Percentiles rank a stretch among this genome's conserved stretches.
Evolutionary conservation across 2,329 filamentous ascomycete genomes (phyloP).

Genomic region (Trichoderma hamatum): DNA sequence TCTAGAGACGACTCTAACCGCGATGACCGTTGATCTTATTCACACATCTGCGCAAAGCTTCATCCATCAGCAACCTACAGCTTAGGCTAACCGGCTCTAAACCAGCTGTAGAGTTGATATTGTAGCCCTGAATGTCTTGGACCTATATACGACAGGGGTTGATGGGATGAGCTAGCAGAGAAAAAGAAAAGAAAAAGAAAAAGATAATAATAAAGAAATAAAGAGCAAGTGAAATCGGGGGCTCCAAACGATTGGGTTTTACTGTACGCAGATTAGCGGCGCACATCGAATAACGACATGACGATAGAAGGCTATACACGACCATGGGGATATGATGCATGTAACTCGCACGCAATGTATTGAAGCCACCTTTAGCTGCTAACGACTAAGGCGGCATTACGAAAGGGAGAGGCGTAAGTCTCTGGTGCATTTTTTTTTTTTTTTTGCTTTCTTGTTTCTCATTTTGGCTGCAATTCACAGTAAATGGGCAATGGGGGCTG

Average conservation of each 20-base stretch:
- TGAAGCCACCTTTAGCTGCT: not conserved
- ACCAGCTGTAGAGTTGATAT: not conserved
- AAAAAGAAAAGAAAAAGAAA: not conserved
- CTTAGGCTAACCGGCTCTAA: not conserved
- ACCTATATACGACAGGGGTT: not conserved
- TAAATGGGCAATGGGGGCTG: not conserved
- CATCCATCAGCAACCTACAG: not conserved
- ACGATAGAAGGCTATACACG: conserved; percentile 23
- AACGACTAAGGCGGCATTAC: not conserved
- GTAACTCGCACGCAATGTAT: conserved; percentile 14
- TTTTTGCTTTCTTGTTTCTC: not conserved
- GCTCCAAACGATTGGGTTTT: not conserved
- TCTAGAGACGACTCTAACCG: conserved; percentile 36
- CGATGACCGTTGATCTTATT: conserved; percentile 31
- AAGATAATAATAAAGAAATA: not conserved
- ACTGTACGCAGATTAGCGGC: not conserved
- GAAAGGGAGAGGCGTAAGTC: not conserved
- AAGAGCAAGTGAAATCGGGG: not conserved
- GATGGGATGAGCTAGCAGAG: not conserved
- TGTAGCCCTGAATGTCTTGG: not conserved
- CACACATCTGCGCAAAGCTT: not conserved
- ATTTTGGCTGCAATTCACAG: not conserved
- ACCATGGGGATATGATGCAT: conserved; percentile 4
- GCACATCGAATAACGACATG: conserved; percentile 15
- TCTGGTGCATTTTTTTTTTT: not conserved